A percentile compares a stretch with the other conserved stretches of the same genome.
phyloP scores from a whole-genome alignment of 345 rosid species.

The Camelina laxa region DNA sequence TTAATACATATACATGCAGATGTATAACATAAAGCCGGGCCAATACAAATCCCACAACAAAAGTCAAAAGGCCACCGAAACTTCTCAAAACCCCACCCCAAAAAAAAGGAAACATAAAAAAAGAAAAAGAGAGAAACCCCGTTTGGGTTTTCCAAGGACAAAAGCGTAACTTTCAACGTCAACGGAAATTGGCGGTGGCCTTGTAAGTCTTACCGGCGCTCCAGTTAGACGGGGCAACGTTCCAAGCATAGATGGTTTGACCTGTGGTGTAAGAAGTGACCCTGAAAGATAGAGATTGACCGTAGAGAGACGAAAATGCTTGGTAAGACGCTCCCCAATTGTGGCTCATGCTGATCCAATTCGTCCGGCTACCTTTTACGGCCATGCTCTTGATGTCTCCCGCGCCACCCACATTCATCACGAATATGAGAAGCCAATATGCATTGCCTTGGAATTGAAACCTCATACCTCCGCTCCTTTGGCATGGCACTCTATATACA shows the following conservation, averaged over 20 bases:
- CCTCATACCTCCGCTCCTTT: constrained; percentile 72
- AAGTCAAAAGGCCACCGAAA: constrained; percentile 41
- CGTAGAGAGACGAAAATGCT: constrained; percentile 72
- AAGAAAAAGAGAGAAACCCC: constrained; percentile 1
- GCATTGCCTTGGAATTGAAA: constrained; percentile 69
- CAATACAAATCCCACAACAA: constrained; percentile 14
- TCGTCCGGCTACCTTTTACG: constrained; percentile 77
- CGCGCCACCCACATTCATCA: constrained; percentile 73
- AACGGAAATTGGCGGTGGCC: constrained; percentile 41
- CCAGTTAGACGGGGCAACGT: constrained; percentile 48
- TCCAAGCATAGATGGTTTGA: constrained; percentile 42
- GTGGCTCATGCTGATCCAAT: constrained; percentile 89
- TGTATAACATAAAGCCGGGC: constrained; percentile 44
- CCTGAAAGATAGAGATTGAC: constrained; percentile 82
- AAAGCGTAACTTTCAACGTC: constrained; percentile 16
- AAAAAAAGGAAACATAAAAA: not conserved
- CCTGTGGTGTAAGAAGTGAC: constrained; percentile 60
- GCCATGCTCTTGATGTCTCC: constrained; percentile 64
- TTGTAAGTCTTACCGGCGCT: constrained; percentile 38
- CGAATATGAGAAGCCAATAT: constrained; percentile 60
- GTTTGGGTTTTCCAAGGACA: not conserved
- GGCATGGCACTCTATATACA: constrained; percentile 66
- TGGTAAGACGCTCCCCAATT: constrained; percentile 96
- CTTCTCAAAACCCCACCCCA: constrained; percentile 16
- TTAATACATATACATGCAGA: constrained; percentile 30